Evolutionary conservation across 768 basidiomycete species (phyloP).

Genomic region (Mycena vulgaris): DNA sequence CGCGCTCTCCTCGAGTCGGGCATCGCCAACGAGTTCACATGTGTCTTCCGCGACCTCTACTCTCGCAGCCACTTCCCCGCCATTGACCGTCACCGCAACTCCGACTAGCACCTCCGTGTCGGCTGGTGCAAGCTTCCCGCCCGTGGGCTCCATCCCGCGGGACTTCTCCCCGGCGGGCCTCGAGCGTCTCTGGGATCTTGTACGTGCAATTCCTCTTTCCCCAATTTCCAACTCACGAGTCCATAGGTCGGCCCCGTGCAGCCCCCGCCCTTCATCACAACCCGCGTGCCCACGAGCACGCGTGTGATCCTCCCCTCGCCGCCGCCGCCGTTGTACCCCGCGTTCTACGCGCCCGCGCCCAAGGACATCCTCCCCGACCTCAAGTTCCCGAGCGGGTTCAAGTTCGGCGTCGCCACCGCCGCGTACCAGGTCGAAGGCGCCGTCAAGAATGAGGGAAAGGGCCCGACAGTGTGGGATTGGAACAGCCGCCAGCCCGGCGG

Average conservation of each 20-base stretch:
- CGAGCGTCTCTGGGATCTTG: conserved; percentile 60
- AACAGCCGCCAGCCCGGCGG: conserved; percentile 60
- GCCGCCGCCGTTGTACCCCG: conserved; percentile 62
- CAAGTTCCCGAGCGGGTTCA: conserved; percentile 63
- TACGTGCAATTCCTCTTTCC: conserved; percentile 33
- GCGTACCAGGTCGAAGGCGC: conserved; percentile 71
- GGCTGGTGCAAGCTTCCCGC: conserved; percentile 50
- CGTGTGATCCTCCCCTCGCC: conserved; percentile 56
- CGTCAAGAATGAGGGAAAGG: conserved; percentile 64
- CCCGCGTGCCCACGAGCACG: conserved; percentile 54
- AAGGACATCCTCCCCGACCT: conserved; percentile 60
- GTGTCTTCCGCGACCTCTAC: not conserved
- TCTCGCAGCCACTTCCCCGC: not conserved
- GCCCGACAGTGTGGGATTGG: conserved; percentile 67
- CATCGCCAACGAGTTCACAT: not conserved
- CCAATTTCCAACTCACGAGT: not conserved
- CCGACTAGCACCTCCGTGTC: conserved; percentile 10
- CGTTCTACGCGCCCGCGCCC: conserved; percentile 62
- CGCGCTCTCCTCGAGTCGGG: not conserved
- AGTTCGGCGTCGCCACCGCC: conserved; percentile 68
- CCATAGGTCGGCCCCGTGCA: conserved; percentile 60
- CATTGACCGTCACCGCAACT: not conserved
- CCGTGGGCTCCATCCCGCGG: conserved; percentile 56
- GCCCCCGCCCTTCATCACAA: conserved; percentile 63
- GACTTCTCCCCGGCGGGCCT: conserved; percentile 58